These are phyloP conservation scores for Talaromyces sp. DNA, from an alignment of 2,329 filamentous ascomycete genomes.

Conservation along the genomic window DNA sequence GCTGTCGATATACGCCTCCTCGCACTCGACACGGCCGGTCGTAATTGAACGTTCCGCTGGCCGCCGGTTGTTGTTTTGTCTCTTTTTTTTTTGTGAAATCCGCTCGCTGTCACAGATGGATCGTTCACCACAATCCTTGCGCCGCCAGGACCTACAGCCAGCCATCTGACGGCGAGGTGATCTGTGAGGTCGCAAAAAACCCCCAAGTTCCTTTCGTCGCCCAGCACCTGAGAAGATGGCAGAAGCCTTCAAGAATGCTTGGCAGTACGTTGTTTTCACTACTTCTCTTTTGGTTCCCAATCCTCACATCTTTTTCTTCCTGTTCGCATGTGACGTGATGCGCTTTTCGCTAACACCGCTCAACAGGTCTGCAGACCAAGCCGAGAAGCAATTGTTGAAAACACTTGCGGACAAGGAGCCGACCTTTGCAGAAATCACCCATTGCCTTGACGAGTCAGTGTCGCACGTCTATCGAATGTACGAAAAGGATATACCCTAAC, in stretches of 20 bases:
- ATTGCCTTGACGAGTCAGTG: constrained; percentile 36
- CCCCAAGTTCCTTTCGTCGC: constrained; percentile 9
- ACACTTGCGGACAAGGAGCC: constrained; percentile 46
- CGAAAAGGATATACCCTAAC: not conserved
- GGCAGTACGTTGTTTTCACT: constrained; percentile 40
- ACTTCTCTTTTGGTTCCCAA: not conserved
- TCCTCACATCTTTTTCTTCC: not conserved
- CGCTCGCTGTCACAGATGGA: constrained; percentile 41
- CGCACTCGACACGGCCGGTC: not conserved
- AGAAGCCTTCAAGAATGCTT: constrained; percentile 44
- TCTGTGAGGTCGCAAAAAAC: constrained; percentile 42
- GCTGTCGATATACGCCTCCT: not conserved
- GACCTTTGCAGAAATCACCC: constrained; percentile 45
- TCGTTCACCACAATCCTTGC: constrained; percentile 42
- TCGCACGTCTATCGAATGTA: not conserved
- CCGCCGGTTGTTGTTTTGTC: not conserved
- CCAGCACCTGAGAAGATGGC: constrained; percentile 32
- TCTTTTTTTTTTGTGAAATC: not conserved
- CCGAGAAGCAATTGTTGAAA: constrained; percentile 44
- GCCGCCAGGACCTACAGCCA: constrained; percentile 45
- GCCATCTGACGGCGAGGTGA: constrained; percentile 53
- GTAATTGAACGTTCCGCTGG: not conserved
- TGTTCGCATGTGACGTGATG: not conserved
- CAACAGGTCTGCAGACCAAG: constrained; percentile 32
- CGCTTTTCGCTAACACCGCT: not conserved